A percentile compares a stretch with the other conserved stretches of the same genome.
These are phyloP conservation scores for Lasiodiplodia sp. DNA, from an alignment of 2,329 filamentous ascomycete genomes.

Conservation along the genomic window DNA sequence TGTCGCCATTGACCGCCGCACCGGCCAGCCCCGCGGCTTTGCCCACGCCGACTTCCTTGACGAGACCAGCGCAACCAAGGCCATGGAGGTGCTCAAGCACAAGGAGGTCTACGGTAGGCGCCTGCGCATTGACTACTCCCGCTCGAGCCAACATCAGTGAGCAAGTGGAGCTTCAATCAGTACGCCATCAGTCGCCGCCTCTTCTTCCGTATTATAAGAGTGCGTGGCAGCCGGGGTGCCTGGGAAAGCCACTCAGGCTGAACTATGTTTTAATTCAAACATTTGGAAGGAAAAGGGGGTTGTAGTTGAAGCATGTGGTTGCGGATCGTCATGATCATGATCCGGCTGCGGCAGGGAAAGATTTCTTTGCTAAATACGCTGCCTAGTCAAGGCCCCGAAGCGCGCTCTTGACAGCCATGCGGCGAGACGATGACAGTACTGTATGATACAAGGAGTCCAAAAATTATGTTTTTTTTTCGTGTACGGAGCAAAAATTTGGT, in stretches of 20 bases:
- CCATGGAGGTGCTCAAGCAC: slow-evolving; percentile 61
- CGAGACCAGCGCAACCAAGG: slow-evolving; percentile 69
- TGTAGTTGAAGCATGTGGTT: background rate
- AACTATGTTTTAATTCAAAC: background rate
- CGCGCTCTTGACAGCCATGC: background rate
- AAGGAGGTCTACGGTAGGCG: slow-evolving; percentile 70
- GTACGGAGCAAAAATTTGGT: background rate
- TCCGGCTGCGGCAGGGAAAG: background rate
- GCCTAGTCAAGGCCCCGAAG: background rate
- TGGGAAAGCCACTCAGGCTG: background rate
- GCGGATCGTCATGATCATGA: background rate
- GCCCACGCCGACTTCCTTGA: slow-evolving; percentile 82
- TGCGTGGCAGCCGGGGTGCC: background rate
- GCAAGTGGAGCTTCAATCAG: background rate
- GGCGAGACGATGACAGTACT: background rate
- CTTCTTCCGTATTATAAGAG: background rate
- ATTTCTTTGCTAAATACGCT: background rate
- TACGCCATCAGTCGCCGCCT: background rate
- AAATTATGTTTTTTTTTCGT: background rate
- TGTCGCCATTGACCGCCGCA: slow-evolving; percentile 81
- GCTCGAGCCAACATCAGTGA: slow-evolving; percentile 10
- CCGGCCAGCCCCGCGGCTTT: slow-evolving; percentile 83
- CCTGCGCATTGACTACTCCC: slow-evolving; percentile 71
- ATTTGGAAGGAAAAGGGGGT: background rate
- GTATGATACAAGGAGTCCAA: background rate